Conservation (phyloP, 192 early-diverging fungal genomes). For the Backusella circina region DNA sequence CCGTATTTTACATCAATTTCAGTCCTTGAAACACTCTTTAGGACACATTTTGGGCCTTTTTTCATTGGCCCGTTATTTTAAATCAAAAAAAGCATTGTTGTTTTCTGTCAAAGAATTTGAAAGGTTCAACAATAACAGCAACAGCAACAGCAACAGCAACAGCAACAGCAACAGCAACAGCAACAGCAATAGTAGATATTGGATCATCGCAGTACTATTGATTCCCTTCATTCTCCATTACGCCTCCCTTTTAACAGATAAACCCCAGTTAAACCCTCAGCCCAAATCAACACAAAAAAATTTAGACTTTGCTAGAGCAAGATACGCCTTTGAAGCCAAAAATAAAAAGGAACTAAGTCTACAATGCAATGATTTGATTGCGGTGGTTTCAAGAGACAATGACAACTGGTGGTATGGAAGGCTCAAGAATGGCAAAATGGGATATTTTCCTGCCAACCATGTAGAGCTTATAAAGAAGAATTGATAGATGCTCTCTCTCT, state of each 20-base stretch:
- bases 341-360: background rate
- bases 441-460: slow-evolving; percentile 89
- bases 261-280: background rate
- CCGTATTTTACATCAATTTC: background rate
- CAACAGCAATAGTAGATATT: background rate
- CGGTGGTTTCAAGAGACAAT: background rate
- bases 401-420: slow-evolving; percentile 88
- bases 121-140: background rate
- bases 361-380: background rate
- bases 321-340: background rate
- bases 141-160: background rate
- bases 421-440: slow-evolving; percentile 75
- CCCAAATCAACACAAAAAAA: background rate
- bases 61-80: background rate
- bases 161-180: background rate
- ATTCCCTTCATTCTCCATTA: background rate
- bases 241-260: background rate
- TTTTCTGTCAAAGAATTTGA: background rate
- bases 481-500: background rate
- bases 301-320: slow-evolving; percentile 1
- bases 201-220: background rate
- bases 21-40: background rate
- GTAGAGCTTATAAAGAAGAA: slow-evolving; percentile 81
- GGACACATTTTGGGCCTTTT: background rate
- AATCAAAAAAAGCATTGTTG: background rate